Percentiles rank a stretch among this genome's conserved stretches.
phyloP scores from a whole-genome alignment of 805 yeast species.

The Cephaloascus albidus region DNA sequence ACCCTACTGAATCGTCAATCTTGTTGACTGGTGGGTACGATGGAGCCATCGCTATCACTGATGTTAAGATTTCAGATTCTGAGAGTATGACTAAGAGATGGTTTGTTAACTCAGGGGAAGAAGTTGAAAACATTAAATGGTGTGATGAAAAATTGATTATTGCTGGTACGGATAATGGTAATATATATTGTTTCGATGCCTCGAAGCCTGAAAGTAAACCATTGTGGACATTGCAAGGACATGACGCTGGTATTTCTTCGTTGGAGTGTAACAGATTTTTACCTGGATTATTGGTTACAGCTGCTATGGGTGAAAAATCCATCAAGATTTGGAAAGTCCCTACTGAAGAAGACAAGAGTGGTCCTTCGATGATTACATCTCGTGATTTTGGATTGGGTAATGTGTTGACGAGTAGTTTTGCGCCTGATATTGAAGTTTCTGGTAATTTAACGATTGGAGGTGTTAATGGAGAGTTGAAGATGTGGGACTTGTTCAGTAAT shows the following conservation, averaged over 20 bases:
- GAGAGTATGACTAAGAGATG: conserved; percentile 52
- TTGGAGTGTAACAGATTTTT: conserved; percentile 59
- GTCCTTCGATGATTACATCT: conserved; percentile 82
- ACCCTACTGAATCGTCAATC: conserved; percentile 49
- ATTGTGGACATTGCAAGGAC: conserved; percentile 94
- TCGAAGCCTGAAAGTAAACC: conserved; percentile 57
- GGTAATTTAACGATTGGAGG: conserved; percentile 88
- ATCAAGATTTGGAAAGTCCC: conserved; percentile 85
- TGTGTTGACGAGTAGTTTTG: conserved; percentile 74
- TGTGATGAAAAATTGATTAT: conserved; percentile 48
- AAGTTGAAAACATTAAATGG: conserved; percentile 80
- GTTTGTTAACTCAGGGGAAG: conserved; percentile 60
- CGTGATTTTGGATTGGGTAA: conserved; percentile 94
- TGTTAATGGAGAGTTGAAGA: conserved; percentile 69
- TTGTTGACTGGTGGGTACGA: conserved; percentile 93
- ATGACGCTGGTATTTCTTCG: conserved; percentile 86
- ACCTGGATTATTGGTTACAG: conserved; percentile 71
- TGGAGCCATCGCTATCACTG: conserved; percentile 69
- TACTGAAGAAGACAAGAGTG: conserved; percentile 19
- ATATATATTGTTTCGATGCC: conserved; percentile 81
- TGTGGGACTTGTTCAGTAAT: conserved; percentile 90
- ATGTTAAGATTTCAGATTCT: conserved; percentile 69
- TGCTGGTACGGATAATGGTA: conserved; percentile 90
- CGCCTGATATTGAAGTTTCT: conserved; percentile 78
- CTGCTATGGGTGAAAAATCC: conserved; percentile 84